Base-by-base conservation (phyloP, 352 stramenopile genomes). In the Chrysophaeum taylorii region DNA sequence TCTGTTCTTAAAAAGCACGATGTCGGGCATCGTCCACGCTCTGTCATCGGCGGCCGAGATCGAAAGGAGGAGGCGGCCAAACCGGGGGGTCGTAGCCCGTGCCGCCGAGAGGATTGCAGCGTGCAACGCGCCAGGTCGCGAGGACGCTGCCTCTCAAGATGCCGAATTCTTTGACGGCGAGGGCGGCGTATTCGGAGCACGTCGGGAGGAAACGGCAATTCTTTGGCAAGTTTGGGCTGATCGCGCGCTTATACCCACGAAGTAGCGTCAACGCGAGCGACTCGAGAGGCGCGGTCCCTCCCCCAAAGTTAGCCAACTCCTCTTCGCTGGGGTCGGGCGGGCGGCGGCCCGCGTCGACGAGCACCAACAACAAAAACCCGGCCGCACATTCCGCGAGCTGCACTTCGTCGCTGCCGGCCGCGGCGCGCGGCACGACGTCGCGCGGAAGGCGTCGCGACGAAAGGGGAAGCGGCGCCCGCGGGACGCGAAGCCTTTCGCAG, bases 161-260 rank as follows among this genome's bases (percentile, higher is more conserved):
- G 25, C 52, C 52, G 52, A 39, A 23, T 4, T 63, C 52, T 23
- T 35, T 63, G 25, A 63, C 14, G 27, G 52, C 52, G 27, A 63
- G 7, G 27, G 52, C 52, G 7, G 52, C 27, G 52, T 63, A 63
- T 31, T 63, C 52, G 52, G 52, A 63, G 52, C 52, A 63, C 25
- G 52, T 63, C 52, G 52, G 52, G 9, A 33, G 5, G 52, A 63
- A 63, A 31, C 52, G 52, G 52, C 52, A 63, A 31, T 63, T 63
- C 52, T 63, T 63, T 12, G 52, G 52, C 25, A 63, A 31, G 52
- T 63, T 63, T 7, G 52, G 52, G 27, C 27, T 41, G 25, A 63
- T 38, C 25, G 52, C 52, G 27, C 52, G 52, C 52, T 63, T 63
- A 31, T 63, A 63, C 27, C 52, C 52, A 5, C 52, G 25, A 15